Base-by-base conservation (phyloP, 331 rosid species). In the Prunus yedoensis region DNA sequence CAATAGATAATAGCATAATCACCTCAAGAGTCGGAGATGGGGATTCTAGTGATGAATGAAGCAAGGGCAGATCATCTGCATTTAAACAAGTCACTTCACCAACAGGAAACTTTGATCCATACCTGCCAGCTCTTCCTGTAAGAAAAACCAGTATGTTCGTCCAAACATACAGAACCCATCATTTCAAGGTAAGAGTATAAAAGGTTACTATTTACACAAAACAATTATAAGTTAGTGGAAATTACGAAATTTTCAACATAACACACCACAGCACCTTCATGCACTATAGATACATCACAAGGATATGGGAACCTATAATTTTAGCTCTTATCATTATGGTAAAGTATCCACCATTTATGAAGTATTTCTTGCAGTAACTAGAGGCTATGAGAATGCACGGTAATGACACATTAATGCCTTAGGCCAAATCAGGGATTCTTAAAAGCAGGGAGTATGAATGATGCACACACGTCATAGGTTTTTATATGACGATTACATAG, bases 91-190 rank as follows among this genome's bases (percentile, higher is more conserved):
- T 90, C 54, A 94, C 99, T 89, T 94, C 93, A 73, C 97, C 99
- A 41, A 74, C 41, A 3, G 97, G 97, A 85, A 85, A 94, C 74
- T 83, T 85, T 70, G 99, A 94, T 75, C 91, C 97, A 74, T 88
- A 92, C 85, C 99, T 89, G 76, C 99, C 97, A 66, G 97, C 99
- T 92, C 97, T 88, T 79, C 99, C 99, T 94, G 81, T 74, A 81
- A 72, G 68, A 28, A 86, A 80, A 86, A 76, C 81, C 69, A 73
- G 38, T 49, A 69, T 67, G 50, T 60, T 43, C 4, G 57, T 75
- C 52, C 62, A 52, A 41, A 67, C 46, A 49, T 20, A 77, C 28
- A 20, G 11, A 45, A 57, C 66, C 21, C 9, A 25, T 49, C 50
- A 9, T 41, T 71, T 72, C 68, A 41, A 72, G 23, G 23, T 17